These are phyloP conservation scores for Globisporangium irregulare DNA, from an alignment of 352 stramenopile genomes.

Conservation along the genomic window DNA sequence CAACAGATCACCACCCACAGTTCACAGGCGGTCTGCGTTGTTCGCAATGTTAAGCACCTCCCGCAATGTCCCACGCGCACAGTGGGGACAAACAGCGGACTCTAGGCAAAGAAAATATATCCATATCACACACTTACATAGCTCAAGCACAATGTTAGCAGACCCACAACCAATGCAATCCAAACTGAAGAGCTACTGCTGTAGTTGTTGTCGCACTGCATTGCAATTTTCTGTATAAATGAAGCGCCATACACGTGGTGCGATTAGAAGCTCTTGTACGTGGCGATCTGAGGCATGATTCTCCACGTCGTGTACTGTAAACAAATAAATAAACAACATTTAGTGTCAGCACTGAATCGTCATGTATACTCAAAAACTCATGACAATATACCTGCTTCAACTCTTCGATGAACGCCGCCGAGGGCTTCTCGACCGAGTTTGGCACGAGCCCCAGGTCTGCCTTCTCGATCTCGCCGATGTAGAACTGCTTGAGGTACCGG, in stretches of 20 bases:
- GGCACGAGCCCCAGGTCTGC: conserved; percentile 59
- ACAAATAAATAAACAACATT: neutral
- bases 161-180: neutral
- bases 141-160: neutral
- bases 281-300: conserved; percentile 55
- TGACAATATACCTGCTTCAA: conserved; percentile 50
- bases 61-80: conserved; percentile 60
- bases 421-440: conserved; percentile 45
- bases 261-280: conserved; percentile 80
- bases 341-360: neutral
- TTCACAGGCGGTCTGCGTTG: conserved; percentile 32
- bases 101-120: conserved; percentile 15
- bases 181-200: neutral
- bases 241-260: neutral
- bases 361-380: too few species aligned
- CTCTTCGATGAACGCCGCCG: conserved; percentile 69
- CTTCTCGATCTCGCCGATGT: conserved; percentile 82
- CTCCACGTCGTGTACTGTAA: conserved; percentile 76
- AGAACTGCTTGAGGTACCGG: conserved; percentile 90
- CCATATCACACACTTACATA: neutral
- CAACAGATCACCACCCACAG: conserved; percentile 41
- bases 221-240: conserved; percentile 1
- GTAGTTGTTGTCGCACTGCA: neutral
- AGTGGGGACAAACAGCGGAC: conserved; percentile 32
- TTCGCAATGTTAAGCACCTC: conserved; percentile 42